Conservation (phyloP, 208 protist species). For the Trypanosoma mega region DNA sequence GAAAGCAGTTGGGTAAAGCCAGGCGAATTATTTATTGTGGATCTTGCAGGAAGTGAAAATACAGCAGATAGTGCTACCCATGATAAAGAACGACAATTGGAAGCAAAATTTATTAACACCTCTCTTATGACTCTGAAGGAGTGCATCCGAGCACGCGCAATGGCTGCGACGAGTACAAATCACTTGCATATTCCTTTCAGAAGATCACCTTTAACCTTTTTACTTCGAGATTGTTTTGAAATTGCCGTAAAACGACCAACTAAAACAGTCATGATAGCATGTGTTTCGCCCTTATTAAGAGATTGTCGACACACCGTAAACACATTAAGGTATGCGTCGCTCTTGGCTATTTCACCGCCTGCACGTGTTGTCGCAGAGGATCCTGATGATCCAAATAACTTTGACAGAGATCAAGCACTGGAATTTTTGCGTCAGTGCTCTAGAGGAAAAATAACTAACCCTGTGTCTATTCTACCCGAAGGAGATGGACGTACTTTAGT, state of each 20-base stretch:
- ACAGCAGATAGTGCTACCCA: slow-evolving; percentile 88
- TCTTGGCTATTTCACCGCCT: slow-evolving; percentile 75
- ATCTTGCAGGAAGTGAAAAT: slow-evolving; percentile 90
- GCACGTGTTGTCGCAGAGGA: slow-evolving; percentile 69
- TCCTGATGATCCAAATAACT: slow-evolving; percentile 83
- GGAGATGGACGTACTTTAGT: slow-evolving; percentile 87
- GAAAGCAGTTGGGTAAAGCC: slow-evolving; percentile 82
- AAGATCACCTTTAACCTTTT: slow-evolving; percentile 81
- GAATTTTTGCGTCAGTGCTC: slow-evolving; percentile 67
- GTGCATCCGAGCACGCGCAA: slow-evolving; percentile 78
- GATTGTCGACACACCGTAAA: slow-evolving; percentile 89
- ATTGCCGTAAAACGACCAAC: slow-evolving; percentile 84
- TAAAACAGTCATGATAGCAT: slow-evolving; percentile 91
- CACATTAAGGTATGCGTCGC: slow-evolving; percentile 85
- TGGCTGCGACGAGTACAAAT: slow-evolving; percentile 63
- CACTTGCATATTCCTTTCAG: slow-evolving; percentile 91
- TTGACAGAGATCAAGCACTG: slow-evolving; percentile 69
- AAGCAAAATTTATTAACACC: slow-evolving; percentile 91
- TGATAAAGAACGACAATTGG: slow-evolving; percentile 74
- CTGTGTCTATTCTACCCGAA: slow-evolving; percentile 78
- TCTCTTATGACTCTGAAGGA: slow-evolving; percentile 93
- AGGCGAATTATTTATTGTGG: slow-evolving; percentile 82
- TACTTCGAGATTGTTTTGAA: slow-evolving; percentile 90
- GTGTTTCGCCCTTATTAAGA: slow-evolving; percentile 84
- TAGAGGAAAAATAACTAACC: slow-evolving; percentile 52